Evolutionary conservation across 1,139 yeast species (phyloP), one percentile per base, ranked within the genome.

Genomic region (Kodamaea derodonti): DNA sequence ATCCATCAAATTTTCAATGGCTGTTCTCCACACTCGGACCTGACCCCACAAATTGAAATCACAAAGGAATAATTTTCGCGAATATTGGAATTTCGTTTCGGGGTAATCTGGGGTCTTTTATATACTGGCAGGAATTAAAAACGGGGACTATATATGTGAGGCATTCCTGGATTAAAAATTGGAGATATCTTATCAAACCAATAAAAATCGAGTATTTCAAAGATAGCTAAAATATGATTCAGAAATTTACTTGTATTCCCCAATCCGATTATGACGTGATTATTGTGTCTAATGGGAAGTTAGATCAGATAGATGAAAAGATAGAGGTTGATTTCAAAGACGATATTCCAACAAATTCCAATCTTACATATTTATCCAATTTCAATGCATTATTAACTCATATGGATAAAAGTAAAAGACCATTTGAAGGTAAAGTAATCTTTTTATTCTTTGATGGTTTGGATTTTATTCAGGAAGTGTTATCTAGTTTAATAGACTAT

Each of bases 371-470:
- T 39, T 48, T 64, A 25, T 51, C 51, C 28, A 47, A 52, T n/a
- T 60, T 63, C 34, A 46, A 48, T 15, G 56, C 54, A 20, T 51
- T 64, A 36, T 39, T 54, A 1, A 23, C 36, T 12, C 46, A 47
- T 32, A 37, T 52, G 36, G 35, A 40, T 13, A 30, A 27, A 20
- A 18, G 27, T 16, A 39, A 24, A 24, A 16, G 29, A 25, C 36
- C 33, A 24, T 62, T 58, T 36, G 41, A 49, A 7, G 69, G 67
- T 2, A 59, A 59, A 40, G 58, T 64, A 7, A 45, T 64, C 22
- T 65, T 66, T 35, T 65, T 66, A 71, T 66, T 65, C 34, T 65
- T 66, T 49, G 52, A 65, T 35, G 69, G 69, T 1, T 47, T 65
- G 35, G 52, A 49, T 13, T 64, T 52, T 39, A 53, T 65, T 18